These are phyloP conservation scores for Pseudocercospora vitis DNA, from an alignment of 2,329 filamentous ascomycete genomes.

Conservation along the genomic window DNA sequence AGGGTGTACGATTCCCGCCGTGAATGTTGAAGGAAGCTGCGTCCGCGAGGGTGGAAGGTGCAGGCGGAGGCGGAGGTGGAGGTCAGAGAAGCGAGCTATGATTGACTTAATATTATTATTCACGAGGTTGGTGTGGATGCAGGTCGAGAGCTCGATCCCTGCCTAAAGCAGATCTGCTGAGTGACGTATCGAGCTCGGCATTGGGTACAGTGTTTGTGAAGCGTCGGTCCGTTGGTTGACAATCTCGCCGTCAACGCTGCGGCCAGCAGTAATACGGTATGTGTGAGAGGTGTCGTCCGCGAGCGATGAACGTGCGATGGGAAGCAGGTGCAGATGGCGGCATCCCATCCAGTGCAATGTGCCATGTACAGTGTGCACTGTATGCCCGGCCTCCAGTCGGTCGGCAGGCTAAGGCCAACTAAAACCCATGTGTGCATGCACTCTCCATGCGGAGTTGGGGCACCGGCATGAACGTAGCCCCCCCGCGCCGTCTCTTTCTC, in stretches of 20 bases:
- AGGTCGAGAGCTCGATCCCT: neutral
- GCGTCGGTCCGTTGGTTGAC: neutral
- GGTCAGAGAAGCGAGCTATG: too few relatives aligned
- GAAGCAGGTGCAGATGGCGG: too few relatives aligned
- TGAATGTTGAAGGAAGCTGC: too few relatives aligned
- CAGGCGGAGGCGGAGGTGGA: neutral
- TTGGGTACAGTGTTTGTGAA: neutral
- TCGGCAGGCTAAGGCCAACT: neutral
- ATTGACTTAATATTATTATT: neutral
- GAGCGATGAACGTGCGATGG: too few relatives aligned
- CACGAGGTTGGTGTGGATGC: neutral
- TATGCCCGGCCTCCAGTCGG: neutral
- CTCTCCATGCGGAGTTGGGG: conserved; percentile 1
- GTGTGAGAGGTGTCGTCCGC: neutral
- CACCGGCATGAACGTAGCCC: neutral
- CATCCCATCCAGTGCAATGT: too few relatives aligned
- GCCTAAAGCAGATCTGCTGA: neutral
- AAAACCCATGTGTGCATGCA: neutral
- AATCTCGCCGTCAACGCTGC: neutral
- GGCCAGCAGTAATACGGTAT: neutral
- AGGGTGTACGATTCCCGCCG: too few relatives aligned
- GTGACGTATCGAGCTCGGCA: neutral
- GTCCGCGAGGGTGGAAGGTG: neutral
- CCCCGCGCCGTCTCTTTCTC: neutral
- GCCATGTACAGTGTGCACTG: neutral